Conservation (phyloP, 2,329 filamentous ascomycete species). For the Hymenoscyphus occultus region DNA sequence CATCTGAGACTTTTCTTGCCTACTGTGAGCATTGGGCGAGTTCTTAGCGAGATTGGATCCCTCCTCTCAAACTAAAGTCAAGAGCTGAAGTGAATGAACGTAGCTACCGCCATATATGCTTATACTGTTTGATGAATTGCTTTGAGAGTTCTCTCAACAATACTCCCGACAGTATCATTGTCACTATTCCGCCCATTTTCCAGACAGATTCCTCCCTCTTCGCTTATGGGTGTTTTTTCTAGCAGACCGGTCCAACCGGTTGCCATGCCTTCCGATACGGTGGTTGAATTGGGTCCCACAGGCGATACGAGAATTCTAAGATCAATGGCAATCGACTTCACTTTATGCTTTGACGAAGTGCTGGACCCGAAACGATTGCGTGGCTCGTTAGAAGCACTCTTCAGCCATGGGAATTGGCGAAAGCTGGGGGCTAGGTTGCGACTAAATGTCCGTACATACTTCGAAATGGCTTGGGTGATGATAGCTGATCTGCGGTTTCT, state of each 20-base stretch:
- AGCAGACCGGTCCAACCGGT: slow-evolving; percentile 1
- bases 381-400: slow-evolving; percentile 38
- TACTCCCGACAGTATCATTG: too few relatives aligned
- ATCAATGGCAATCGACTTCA: slow-evolving; percentile 7
- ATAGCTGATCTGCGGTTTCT: neutral
- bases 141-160: too few relatives aligned
- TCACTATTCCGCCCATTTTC: too few relatives aligned
- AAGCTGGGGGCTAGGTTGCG: slow-evolving; percentile 46
- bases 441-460: slow-evolving; percentile 37
- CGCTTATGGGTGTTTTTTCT: neutral
- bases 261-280: neutral
- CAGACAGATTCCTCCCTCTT: neutral
- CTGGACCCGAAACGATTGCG: slow-evolving; percentile 42
- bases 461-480: neutral
- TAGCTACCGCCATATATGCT: too few relatives aligned
- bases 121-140: too few relatives aligned
- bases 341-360: slow-evolving; percentile 43
- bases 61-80: too few relatives aligned
- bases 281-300: slow-evolving; percentile 2
- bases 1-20: too few relatives aligned
- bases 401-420: slow-evolving; percentile 44
- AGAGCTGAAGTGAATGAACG: too few relatives aligned
- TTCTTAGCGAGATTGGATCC: too few relatives aligned
- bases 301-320: slow-evolving; percentile 3
- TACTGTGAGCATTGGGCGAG: too few relatives aligned